Conservation (phyloP, 768 basidiomycete species). For the Lactarius evosmus region DNA sequence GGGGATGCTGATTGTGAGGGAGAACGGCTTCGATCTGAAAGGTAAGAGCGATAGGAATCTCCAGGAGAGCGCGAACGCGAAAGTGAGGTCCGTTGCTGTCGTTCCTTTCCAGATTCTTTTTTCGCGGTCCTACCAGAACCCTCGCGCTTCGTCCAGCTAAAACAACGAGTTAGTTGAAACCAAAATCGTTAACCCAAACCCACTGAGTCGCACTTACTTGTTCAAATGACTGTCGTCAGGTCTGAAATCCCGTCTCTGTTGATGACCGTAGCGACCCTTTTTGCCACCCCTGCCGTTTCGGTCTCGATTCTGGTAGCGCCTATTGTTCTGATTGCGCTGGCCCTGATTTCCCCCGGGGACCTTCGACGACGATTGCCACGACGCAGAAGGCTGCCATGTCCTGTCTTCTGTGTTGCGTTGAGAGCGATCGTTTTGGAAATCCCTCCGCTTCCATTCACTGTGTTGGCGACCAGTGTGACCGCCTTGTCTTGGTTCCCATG, state of each 20-base stretch:
- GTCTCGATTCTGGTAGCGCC: constrained; percentile 35
- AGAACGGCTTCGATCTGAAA: constrained; percentile 63
- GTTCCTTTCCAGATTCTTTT: constrained; percentile 40
- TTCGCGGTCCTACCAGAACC: constrained; percentile 41
- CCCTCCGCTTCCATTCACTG: constrained; percentile 25
- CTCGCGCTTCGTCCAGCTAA: constrained; percentile 69
- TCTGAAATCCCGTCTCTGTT: constrained; percentile 44
- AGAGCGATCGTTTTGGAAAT: constrained; percentile 30
- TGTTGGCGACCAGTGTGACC: constrained; percentile 24
- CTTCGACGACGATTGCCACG: constrained; percentile 50
- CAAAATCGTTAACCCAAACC: neutral
- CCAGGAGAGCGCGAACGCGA: constrained; percentile 58
- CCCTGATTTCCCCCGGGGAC: constrained; percentile 34
- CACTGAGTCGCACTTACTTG: constrained; percentile 51
- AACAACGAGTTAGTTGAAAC: constrained; percentile 12
- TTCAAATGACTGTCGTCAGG: constrained; percentile 66
- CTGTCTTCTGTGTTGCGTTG: constrained; percentile 46
- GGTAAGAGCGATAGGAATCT: constrained; percentile 61
- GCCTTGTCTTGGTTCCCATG: constrained; percentile 32
- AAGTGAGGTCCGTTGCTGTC: constrained; percentile 45
- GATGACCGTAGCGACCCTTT: constrained; percentile 34
- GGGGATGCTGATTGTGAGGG: constrained; percentile 60
- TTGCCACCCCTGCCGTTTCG: constrained; percentile 23
- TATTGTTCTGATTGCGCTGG: constrained; percentile 39
- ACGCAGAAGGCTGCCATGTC: constrained; percentile 69